These are phyloP conservation scores for Murraya paniculata DNA, from an alignment of 345 rosid genomes.

Conservation along the genomic window DNA sequence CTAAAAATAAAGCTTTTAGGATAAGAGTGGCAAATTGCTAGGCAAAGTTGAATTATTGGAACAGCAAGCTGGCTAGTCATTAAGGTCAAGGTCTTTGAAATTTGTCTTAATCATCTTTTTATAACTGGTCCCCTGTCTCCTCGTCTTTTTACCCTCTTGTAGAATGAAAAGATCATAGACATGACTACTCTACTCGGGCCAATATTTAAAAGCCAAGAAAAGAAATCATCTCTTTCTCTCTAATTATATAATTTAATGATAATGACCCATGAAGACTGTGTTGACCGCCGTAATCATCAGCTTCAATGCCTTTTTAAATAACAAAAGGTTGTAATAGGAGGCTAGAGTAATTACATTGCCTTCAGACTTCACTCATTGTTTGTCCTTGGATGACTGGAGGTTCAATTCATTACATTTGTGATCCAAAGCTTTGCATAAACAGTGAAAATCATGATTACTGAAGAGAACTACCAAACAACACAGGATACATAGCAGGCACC, in stretches of 20 bases:
- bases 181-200: not conserved
- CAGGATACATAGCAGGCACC: not conserved
- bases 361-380: too few species aligned
- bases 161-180: not conserved
- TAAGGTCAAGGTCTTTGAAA: constrained; percentile 14
- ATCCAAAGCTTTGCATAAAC: too few species aligned
- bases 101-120: constrained; percentile 13
- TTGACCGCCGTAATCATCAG: not conserved
- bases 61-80: not conserved
- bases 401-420: too few species aligned
- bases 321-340: not conserved
- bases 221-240: not conserved
- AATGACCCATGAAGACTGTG: not conserved
- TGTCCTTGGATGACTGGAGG: too few species aligned
- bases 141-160: constrained; percentile 13
- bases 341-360: not conserved
- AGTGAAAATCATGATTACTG: too few species aligned
- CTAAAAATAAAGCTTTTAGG: not conserved
- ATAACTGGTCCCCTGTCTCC: not conserved
- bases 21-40: not conserved
- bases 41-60: constrained; percentile 3
- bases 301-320: not conserved
- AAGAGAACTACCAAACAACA: not conserved
- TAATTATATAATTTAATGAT: not conserved
- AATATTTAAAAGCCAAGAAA: too few species aligned